A percentile compares a stretch with the other conserved stretches of the same genome.
Evolutionary conservation across 805 yeast species (phyloP).

Genomic region (Metschnikowia bowlesiae): DNA sequence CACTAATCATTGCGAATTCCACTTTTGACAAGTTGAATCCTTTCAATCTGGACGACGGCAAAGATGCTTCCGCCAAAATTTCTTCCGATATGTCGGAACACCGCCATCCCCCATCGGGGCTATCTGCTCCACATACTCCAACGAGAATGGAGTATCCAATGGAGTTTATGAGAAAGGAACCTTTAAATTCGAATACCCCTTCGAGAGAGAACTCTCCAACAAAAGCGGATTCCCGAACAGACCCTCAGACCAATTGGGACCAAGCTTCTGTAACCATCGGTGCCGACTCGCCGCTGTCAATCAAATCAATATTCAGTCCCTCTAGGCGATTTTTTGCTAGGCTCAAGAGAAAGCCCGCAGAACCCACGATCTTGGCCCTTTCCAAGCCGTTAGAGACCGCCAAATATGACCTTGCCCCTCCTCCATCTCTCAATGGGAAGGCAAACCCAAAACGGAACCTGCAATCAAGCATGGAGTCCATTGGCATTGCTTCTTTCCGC

Average conservation of each 20-base stretch:
- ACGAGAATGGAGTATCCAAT: neutral
- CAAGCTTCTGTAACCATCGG: constrained; percentile 30
- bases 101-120: too few relatives aligned
- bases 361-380: constrained; percentile 30
- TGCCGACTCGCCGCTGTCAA: constrained; percentile 33
- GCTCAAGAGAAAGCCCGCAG: constrained; percentile 18
- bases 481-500: constrained; percentile 1
- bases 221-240: neutral
- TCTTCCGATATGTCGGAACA: too few relatives aligned
- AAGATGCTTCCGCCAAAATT: neutral
- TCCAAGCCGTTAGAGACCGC: constrained; percentile 19
- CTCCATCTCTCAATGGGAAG: constrained; percentile 27
- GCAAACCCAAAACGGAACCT: constrained; percentile 8
- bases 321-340: constrained; percentile 32
- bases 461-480: constrained; percentile 12
- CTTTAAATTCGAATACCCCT: too few relatives aligned
- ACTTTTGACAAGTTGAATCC: constrained; percentile 5
- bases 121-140: neutral
- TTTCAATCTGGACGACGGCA: neutral
- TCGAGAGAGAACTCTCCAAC: constrained; percentile 2
- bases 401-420: constrained; percentile 32
- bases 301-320: constrained; percentile 35
- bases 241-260: neutral
- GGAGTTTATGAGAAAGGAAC: too few relatives aligned
- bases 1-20: constrained; percentile 11